phyloP scores from a whole-genome alignment of 768 basidiomycete species.

The Coprinopsis strossmayeri region DNA sequence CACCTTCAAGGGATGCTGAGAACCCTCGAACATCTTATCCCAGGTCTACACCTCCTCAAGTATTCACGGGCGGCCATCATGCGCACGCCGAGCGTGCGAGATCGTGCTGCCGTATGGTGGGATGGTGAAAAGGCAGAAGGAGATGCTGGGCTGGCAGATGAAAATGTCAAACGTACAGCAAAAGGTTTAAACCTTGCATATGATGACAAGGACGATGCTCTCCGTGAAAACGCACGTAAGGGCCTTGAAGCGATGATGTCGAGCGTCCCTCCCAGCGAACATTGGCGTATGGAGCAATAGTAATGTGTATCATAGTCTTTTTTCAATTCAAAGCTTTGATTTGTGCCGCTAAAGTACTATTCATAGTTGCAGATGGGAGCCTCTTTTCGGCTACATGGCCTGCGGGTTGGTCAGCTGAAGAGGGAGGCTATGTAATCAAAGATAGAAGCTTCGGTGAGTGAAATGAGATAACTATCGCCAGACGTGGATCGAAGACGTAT shows the following conservation, averaged over 20 bases:
- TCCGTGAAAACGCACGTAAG: conserved; percentile 9
- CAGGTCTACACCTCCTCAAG: conserved; percentile 48
- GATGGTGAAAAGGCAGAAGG: conserved; percentile 47
- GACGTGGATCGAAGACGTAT: too few relatives aligned
- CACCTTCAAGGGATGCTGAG: conserved; percentile 14
- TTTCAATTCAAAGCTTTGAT: too few relatives aligned
- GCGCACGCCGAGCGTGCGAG: conserved; percentile 43
- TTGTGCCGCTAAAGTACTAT: too few relatives aligned
- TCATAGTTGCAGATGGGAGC: too few relatives aligned
- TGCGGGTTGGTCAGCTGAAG: too few relatives aligned
- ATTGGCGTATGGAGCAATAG: conserved; percentile 5
- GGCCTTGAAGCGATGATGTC: conserved; percentile 9
- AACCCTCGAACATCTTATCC: conserved; percentile 31
- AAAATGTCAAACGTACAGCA: conserved; percentile 39
- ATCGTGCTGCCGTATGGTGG: conserved; percentile 52
- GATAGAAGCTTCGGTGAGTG: too few relatives aligned
- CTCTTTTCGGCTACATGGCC: too few relatives aligned
- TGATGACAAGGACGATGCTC: conserved; percentile 16
- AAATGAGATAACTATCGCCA: too few relatives aligned
- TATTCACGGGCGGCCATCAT: conserved; percentile 51
- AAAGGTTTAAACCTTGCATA: conserved; percentile 38
- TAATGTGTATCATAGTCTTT: too few relatives aligned
- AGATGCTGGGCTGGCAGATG: conserved; percentile 39
- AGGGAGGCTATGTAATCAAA: too few relatives aligned
- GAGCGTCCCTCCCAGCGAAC: conserved; percentile 11